Evolutionary conservation across 139 green algal species (phyloP), one percentile per base, ranked within the genome.

Genomic region (Chlorella vulgaris): DNA sequence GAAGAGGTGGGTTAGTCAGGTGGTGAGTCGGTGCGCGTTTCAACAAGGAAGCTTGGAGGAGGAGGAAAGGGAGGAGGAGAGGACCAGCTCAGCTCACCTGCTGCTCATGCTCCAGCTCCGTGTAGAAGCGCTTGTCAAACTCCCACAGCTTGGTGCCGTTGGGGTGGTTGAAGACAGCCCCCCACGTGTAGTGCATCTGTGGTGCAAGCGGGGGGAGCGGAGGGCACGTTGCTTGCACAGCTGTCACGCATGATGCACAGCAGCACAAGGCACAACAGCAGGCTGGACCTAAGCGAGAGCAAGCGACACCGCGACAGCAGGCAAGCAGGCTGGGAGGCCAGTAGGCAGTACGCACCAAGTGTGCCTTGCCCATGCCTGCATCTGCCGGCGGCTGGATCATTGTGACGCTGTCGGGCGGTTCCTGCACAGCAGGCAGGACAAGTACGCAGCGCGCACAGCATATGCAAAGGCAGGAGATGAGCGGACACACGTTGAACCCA

Each of bases 141-240:
- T 87, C 85, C 91, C 91, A 96, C 19, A 94, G 53, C 76, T 92
- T 87, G 53, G 81, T 87, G 62, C 74, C 81, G 63, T 83, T 76
- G 7, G 36, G 22, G 2, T 89, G 83, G 33, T 84, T 78, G 83
- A 91, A 89, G 15, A 76, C 60, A 35, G 61, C 36, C 7, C 74
- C 94, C 94, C 94, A 97, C 0, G 94, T 97, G 91, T 97, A 97
- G 83, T 97, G 94, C 65, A 86, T 86, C 83, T 94, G 2, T 10
- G 29, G 62, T 3, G 2, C 18, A 7, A 6, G 65, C 24, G 4
- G 8, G n/a, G 51, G 50, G 18, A 35, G 3, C n/a, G n/a, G 4
- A 24, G 69, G 5, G 40, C 40, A n/a, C n/a, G n/a, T n/a, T n/a
- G n/a, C n/a, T 58, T 58, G 47, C 47, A 58, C 47, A 15, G 15